These are phyloP conservation scores for Pulveroboletus sp. DNA, from an alignment of 768 basidiomycete genomes.

Conservation along the genomic window DNA sequence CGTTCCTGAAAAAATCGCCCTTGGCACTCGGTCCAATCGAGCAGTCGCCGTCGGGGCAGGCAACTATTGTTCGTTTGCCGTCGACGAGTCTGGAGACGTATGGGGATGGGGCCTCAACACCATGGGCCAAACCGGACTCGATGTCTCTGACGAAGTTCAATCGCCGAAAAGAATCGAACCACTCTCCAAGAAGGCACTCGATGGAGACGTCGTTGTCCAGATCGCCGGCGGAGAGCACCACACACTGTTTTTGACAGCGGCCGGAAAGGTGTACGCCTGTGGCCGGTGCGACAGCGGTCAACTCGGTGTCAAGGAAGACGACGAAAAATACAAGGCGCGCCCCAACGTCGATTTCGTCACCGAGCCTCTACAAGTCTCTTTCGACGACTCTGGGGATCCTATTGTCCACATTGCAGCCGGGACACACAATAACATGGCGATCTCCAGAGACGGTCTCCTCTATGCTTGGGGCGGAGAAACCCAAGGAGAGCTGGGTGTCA, in stretches of 20 bases:
- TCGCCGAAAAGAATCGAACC: conserved; percentile 61
- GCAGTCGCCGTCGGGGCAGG: conserved; percentile 77
- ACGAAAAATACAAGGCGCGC: conserved; percentile 59
- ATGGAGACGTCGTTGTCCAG: conserved; percentile 59
- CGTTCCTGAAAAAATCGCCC: conserved; percentile 76
- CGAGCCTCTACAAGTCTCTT: conserved; percentile 61
- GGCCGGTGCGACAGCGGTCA: conserved; percentile 84
- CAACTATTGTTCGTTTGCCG: conserved; percentile 84
- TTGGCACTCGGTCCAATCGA: conserved; percentile 63
- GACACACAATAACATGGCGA: conserved; percentile 66
- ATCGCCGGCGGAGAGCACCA: conserved; percentile 87
- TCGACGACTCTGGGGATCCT: conserved; percentile 61
- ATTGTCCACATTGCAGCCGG: conserved; percentile 66
- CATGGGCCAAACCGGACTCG: conserved; percentile 78
- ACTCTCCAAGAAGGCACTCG: conserved; percentile 58
- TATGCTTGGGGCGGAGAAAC: conserved; percentile 79
- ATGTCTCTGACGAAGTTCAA: conserved; percentile 48
- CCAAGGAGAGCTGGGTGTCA: conserved; percentile 70
- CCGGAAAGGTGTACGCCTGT: conserved; percentile 81
- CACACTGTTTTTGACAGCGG: conserved; percentile 79
- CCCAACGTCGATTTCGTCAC: conserved; percentile 54
- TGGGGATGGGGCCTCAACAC: conserved; percentile 97
- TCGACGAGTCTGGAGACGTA: conserved; percentile 76
- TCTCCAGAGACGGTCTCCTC: conserved; percentile 62
- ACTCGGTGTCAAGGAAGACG: conserved; percentile 68